Conservation (phyloP, 768 basidiomycete genomes). For the Podaxis pistillaris region DNA sequence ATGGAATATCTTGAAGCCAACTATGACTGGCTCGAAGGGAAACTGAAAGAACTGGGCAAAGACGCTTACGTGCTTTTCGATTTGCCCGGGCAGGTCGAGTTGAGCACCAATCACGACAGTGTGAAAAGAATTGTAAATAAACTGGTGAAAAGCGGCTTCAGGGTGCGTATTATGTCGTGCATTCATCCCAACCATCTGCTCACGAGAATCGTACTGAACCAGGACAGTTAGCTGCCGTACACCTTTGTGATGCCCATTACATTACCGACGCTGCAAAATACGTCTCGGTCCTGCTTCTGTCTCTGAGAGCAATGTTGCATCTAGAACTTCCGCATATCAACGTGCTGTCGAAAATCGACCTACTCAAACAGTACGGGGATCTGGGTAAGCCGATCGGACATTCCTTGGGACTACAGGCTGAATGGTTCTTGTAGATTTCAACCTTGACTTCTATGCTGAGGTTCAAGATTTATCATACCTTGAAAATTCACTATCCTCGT, state of each 20-base stretch:
- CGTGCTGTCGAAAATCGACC: constrained; percentile 93
- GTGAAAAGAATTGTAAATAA: constrained; percentile 75
- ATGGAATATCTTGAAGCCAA: constrained; percentile 98
- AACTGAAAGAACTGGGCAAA: constrained; percentile 59
- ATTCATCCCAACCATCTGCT: neutral
- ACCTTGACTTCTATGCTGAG: constrained; percentile 96
- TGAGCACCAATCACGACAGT: constrained; percentile 94
- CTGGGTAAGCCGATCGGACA: constrained; percentile 56
- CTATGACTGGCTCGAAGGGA: constrained; percentile 81
- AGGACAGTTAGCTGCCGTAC: constrained; percentile 83
- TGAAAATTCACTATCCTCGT: constrained; percentile 65
- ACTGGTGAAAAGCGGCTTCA: constrained; percentile 72
- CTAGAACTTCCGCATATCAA: constrained; percentile 98
- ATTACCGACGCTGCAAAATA: constrained; percentile 96
- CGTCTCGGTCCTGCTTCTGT: constrained; percentile 86
- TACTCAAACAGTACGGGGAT: constrained; percentile 88
- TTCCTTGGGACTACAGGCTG: neutral
- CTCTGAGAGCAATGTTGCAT: constrained; percentile 96
- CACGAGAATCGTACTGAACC: constrained; percentile 15
- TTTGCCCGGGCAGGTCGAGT: constrained; percentile 94
- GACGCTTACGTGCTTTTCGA: constrained; percentile 93
- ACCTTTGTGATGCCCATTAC: constrained; percentile 96
- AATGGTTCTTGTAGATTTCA: constrained; percentile 67
- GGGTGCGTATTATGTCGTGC: constrained; percentile 55
- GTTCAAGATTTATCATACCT: constrained; percentile 94